Evolutionary conservation across 495 filamentous ascomycete genomes (phyloP), one percentile per base, ranked within the genome.

Genomic region (Penicillium coprophilum): DNA sequence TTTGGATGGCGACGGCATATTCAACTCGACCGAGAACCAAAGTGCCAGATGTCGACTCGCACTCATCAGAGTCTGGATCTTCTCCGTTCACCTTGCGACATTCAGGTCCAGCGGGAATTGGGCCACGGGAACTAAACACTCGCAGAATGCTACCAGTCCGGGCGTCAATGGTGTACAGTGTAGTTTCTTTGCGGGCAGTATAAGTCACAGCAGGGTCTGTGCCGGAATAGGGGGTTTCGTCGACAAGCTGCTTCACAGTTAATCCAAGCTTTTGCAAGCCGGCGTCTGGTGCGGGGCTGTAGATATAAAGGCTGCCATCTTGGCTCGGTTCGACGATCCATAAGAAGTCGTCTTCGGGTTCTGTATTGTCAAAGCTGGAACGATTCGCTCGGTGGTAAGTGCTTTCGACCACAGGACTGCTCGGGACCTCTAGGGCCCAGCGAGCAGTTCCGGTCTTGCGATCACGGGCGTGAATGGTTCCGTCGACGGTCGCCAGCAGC

Each of bases 401-500:
- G 46, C 90, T 96, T 70, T 96, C 87, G 58, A 98, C 89, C 79
- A 95, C 88, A 53, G 94, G 91, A 61, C 85, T 85, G 61, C 89
- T 87, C 46, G 77, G 75, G 46, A 88, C 82, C 72, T 89, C 85
- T 50, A 96, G 79, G 65, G 85, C 85, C 94, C 94, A 98, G 70
- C 82, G 87, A 55, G 85, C 79, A 44, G 86, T 74, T 48, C 94
- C 94, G 55, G 85, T 92, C 69, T 88, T 89, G 61, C 94, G 82
- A 77, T 97, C 91, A 75, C 86, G 84, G 67, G 95, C 94, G 80
- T 96, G 89, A 71, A 98, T 84, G 58, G 88, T 89, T 78, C 94
- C 94, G 79, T 97, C 91, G 80, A 98, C 88, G 82, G 95, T 97
- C 88, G 95, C 92, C 87, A 98, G 78, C 79, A 98, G 88, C 72